phyloP scores from a whole-genome alignment of 805 yeast genomes.

The Kazachstania viticola region DNA sequence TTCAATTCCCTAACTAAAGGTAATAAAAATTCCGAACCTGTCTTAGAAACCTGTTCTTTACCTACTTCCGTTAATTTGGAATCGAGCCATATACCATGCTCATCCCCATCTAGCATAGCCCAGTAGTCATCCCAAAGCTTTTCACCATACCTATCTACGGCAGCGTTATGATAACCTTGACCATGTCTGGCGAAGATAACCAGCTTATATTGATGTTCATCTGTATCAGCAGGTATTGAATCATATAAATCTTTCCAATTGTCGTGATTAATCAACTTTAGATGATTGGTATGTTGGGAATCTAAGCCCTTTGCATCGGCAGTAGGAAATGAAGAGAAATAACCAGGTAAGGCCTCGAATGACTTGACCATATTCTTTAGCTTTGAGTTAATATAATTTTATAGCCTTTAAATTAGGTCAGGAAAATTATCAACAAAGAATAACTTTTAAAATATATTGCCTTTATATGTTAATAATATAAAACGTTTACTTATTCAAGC shows the following conservation, averaged over 20 bases:
- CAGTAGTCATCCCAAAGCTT: slow-evolving; percentile 48
- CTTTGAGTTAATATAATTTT: too few species aligned
- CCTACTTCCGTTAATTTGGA: slow-evolving; percentile 49
- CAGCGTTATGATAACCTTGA: slow-evolving; percentile 54
- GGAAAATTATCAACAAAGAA: too few species aligned
- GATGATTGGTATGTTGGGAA: slow-evolving; percentile 10
- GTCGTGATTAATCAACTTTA: slow-evolving; percentile 8
- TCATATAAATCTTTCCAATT: slow-evolving; percentile 14
- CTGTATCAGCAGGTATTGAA: slow-evolving; percentile 14
- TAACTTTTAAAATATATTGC: too few species aligned
- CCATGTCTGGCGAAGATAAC: slow-evolving; percentile 42
- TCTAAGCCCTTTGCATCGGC: slow-evolving; percentile 5
- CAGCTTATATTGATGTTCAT: slow-evolving; percentile 11
- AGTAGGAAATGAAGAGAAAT: slow-evolving; percentile 12
- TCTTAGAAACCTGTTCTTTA: slow-evolving; percentile 42
- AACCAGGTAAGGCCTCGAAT: slow-evolving; percentile 17
- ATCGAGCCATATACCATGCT: slow-evolving; percentile 38
- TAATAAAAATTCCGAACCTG: slow-evolving; percentile 12
- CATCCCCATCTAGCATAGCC: slow-evolving; percentile 42
- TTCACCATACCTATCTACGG: slow-evolving; percentile 42
- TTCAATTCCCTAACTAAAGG: slow-evolving; percentile 30
- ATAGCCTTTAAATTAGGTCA: too few species aligned
- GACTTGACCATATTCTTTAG: too few species aligned
- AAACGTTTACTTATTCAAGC: too few species aligned
- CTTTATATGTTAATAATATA: too few species aligned